Base-by-base conservation (phyloP, 1,284 basidiomycete species). In the Moesziomyces sp. region DNA sequence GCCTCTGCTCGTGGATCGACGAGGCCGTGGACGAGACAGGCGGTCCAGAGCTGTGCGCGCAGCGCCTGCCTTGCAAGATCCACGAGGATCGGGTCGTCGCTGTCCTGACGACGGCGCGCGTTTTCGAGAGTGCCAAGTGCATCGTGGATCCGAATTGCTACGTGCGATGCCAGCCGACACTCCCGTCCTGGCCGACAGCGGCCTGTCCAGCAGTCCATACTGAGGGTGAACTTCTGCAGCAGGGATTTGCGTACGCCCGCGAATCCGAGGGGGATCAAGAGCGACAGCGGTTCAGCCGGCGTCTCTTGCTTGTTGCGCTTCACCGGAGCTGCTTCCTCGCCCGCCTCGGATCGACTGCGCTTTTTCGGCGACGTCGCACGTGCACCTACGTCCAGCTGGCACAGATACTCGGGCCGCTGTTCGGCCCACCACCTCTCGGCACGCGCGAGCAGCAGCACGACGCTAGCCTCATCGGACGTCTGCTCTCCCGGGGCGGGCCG, bases 341-440 rank as follows among this genome's bases (percentile, higher is more conserved):
- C 1, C 14, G 44, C 35, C 26, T n/a, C 0, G 8, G 2, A 14
- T 38, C 40, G 43, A 23, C 14, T 5, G 19, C 18, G 28, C 30
- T 4, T 59, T 56, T 7, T 38, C 47, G 11, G 58, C 61, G 3
- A 49, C 34, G 34, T 56, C 49, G 52, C 50, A 26, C 52, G 19
- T 11, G 24, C 24, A 11, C 30, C 49, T 1, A 47, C 47, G 16
- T 62, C 60, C 58, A 74, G 58, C 55, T 74, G 71, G 49, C 66
- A 57, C 13, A 56, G 48, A 42, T 74, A 74, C 1, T 48, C 56
- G 4, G 26, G 35, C 26, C 42, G 53, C 30, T 66, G 55, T 30
- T 50, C 34, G 16, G 61, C 56, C 71, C 71, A 74, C 71, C 67
- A 78, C 63, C 63, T 24, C 44, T 79, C 77, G 1, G 72, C 68